These are phyloP conservation scores for Elsinoe arachidis DNA, from an alignment of 2,329 filamentous ascomycete genomes.

Conservation along the genomic window DNA sequence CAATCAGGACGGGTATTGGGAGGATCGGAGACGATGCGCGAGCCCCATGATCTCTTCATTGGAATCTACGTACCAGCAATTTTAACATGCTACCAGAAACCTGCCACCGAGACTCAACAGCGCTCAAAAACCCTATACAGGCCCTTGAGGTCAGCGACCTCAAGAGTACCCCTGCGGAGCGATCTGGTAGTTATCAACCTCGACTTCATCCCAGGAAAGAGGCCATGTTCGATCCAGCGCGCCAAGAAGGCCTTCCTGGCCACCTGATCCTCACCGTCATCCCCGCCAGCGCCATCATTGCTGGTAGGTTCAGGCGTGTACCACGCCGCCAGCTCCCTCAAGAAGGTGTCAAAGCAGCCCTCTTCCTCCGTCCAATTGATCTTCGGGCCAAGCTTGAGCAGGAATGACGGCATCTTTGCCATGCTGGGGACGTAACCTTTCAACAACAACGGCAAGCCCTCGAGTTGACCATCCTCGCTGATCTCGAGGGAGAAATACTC, in stretches of 20 bases:
- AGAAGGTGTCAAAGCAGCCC: constrained; percentile 72
- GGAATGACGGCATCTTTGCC: constrained; percentile 78
- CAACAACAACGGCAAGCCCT: constrained; percentile 72
- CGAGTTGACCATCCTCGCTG: constrained; percentile 64
- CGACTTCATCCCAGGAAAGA: constrained; percentile 83
- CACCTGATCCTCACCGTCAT: constrained; percentile 34
- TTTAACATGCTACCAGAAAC: too few relatives aligned
- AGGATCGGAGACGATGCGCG: too few relatives aligned
- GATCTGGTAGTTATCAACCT: constrained; percentile 72
- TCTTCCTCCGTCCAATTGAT: constrained; percentile 83
- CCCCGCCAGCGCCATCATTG: constrained; percentile 27
- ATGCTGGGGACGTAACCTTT: constrained; percentile 83
- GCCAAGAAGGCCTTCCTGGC: constrained; percentile 59
- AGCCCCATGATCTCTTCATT: too few relatives aligned
- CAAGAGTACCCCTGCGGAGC: constrained; percentile 68
- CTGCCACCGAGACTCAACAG: constrained; percentile 45
- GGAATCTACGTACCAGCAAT: too few relatives aligned
- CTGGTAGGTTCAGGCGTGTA: constrained; percentile 85
- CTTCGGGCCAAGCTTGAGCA: constrained; percentile 78
- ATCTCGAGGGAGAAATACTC: constrained; percentile 92
- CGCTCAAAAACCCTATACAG: constrained; percentile 92
- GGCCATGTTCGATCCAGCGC: constrained; percentile 68
- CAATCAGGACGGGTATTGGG: too few relatives aligned
- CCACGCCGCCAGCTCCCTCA: constrained; percentile 80
- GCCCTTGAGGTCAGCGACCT: constrained; percentile 86